Evolutionary conservation across 306 rosid species (phyloP).

Genomic region (Quercus suber): DNA sequence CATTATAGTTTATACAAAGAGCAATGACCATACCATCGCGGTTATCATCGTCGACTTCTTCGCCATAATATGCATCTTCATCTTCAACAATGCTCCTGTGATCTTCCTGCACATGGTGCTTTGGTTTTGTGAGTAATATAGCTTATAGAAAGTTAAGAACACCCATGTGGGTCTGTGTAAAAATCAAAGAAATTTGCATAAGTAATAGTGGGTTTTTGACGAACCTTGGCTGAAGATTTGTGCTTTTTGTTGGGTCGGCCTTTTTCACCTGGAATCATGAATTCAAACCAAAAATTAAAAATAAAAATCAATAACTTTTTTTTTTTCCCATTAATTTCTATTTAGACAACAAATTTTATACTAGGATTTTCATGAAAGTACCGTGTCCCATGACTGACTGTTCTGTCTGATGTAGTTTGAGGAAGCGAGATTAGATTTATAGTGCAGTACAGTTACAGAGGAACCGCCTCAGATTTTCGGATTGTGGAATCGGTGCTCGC

Average conservation of each 20-base stretch:
- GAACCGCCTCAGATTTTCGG: no score
- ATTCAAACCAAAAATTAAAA: neutral
- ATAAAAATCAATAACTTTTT: neutral
- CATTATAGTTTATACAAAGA: neutral
- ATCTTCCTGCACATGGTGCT: slow-evolving; percentile 52
- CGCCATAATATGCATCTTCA: slow-evolving; percentile 53
- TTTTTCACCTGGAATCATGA: slow-evolving; percentile 54
- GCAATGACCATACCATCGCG: slow-evolving; percentile 46
- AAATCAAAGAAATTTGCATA: neutral
- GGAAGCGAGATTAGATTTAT: no score
- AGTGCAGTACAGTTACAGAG: no score
- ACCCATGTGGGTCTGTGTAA: neutral
- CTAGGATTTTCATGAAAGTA: neutral
- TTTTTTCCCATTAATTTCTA: neutral
- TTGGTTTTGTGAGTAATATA: neutral
- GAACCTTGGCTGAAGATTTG: slow-evolving; percentile 48
- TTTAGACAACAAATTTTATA: no score
- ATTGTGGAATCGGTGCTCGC: no score
- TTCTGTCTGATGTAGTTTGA: no score
- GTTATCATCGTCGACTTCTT: slow-evolving; percentile 58
- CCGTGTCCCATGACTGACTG: slow-evolving; percentile 39
- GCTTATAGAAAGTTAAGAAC: neutral
- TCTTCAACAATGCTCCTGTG: slow-evolving; percentile 37
- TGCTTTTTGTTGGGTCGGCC: slow-evolving; percentile 58
- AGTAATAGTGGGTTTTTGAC: slow-evolving; percentile 19